Evolutionary conservation across 805 yeast genomes (phyloP), one percentile per base, ranked within the genome.

Genomic region (Yarrowia deformans): DNA sequence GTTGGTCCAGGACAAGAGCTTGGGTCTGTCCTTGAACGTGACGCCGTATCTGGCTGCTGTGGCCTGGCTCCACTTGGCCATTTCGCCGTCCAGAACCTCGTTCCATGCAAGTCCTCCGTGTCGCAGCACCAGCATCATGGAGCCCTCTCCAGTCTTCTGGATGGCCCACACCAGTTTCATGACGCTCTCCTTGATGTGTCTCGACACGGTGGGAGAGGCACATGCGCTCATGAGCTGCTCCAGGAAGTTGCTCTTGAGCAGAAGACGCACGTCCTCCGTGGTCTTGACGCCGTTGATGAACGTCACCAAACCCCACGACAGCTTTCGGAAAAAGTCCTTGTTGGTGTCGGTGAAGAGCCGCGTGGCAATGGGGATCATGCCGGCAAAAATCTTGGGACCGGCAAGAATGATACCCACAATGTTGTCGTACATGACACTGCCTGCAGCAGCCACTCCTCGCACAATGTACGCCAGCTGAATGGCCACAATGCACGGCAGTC

Each of bases 361-460:
- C 7, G 85, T 73, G 16, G 84, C 87, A 67, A 63, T 48, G 37
- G 68, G 68, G 16, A 63, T 37, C 48, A 48, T 23, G n/a, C 77
- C 76, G 0, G 75, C 66, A 46, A 78, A 78, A 18, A 85, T 72
- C 3, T 73, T 67, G 5, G 91, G 88, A 46, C 85, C 84, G 5
- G 85, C 79, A 45, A 91, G 79, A 12, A 93, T 81, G 83, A 87
- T 91, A 70, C 88, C 84, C 73, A 83, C 86, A 0, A 87, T 85
- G 72, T 86, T 86, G 71, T 93, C 97, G 77, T 89, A 90, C 23
- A 94, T 76, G 73, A 83, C 84, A 71, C 91, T 94, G 0, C 88
- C 86, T 0, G 98, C 97, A 71, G 88, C 86, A 7, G 82, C 76
- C 70, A 91, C 76, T 1, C 91, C 80, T 2, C 86, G 84, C 4